Percentiles rank a stretch among this genome's conserved stretches.
phyloP scores from a whole-genome alignment of 2,329 filamentous ascomycete genomes.

The Sclerotinia subarctica region DNA sequence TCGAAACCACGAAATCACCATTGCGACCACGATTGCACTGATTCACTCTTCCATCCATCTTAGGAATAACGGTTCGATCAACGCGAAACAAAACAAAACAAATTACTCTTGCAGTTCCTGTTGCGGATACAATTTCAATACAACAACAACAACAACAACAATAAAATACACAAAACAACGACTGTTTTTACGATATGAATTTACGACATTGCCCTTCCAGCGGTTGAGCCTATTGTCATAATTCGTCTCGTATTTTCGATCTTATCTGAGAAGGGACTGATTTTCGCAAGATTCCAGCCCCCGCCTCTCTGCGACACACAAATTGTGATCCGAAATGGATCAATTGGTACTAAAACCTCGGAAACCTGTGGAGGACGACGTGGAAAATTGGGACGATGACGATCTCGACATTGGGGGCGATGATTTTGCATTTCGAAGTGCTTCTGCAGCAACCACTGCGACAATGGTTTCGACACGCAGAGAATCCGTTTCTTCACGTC shows the following conservation, averaged over 20 bases:
- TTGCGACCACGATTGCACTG: constrained; percentile 10
- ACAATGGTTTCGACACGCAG: constrained; percentile 51
- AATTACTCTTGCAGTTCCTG: background rate
- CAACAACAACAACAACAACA: constrained; percentile 9
- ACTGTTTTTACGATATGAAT: constrained; percentile 27
- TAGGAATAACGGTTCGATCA: background rate
- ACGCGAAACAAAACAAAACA: background rate
- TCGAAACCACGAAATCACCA: constrained; percentile 12
- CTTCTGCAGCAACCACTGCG: constrained; percentile 43
- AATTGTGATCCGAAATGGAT: constrained; percentile 30
- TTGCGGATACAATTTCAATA: background rate
- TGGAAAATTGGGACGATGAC: constrained; percentile 80
- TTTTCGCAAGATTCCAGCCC: background rate
- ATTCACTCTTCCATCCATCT: constrained; percentile 3
- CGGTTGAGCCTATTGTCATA: constrained; percentile 25
- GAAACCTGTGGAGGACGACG: constrained; percentile 47
- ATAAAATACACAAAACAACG: background rate
- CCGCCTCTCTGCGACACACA: background rate
- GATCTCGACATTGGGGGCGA: constrained; percentile 69
- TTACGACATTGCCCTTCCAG: constrained; percentile 29
- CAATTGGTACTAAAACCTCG: constrained; percentile 37
- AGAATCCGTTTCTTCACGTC: constrained; percentile 63
- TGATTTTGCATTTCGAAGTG: constrained; percentile 57
- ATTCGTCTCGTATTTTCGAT: constrained; percentile 23
- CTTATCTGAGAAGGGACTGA: constrained; percentile 4